Base-by-base conservation (phyloP, 495 filamentous ascomycete genomes). In the Talaromyces ruber region DNA sequence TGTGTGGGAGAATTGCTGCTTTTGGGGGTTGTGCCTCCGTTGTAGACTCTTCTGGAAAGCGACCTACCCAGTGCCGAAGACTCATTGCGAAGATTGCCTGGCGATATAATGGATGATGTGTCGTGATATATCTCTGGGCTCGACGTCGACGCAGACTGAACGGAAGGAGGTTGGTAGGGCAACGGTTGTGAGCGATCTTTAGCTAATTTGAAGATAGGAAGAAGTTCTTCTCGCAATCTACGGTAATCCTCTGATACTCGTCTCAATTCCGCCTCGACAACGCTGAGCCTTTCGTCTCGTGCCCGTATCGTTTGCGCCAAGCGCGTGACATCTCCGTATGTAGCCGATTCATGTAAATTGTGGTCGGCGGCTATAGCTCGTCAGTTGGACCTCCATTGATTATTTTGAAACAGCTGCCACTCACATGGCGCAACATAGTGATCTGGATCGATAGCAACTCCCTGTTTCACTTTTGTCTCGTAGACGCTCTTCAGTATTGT, bases 401-500 rank as follows among this genome's bases (percentile, higher is more conserved):
- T 14, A 25, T 4, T 24, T 45, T 32, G 22, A 30, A 25, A 25
- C 25, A 57, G 25, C 24, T 53, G 45, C 59, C 25, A 81, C 90
- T 64, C 86, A 97, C 93, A 93, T 29, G 93, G 82, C 39, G 94
- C 95, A 56, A 97, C 86, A 73, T 97, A 98, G 69, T 98, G 89
- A 65, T 96, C 94, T 25, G 87, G 83, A 64, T 98, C 94, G 63
- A 97, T 86, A 3, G 90, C 88, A 62, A 98, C 84, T 66, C 92
- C 89, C 69, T 97, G 91, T 63, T 89, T 90, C 67, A 93, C 85
- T 77, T 98, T 98, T 65, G 92, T 84, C 68, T 97, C 92, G 73
- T 97, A 98, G 37, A 98, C 91, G 64, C 83, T 89, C 76, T 97
- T 97, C 55, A 98, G 80, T 47, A 98, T 94, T 2, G 93, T 96